Base-by-base conservation (phyloP, 129 eudicot species). In the Mikania micrantha region DNA sequence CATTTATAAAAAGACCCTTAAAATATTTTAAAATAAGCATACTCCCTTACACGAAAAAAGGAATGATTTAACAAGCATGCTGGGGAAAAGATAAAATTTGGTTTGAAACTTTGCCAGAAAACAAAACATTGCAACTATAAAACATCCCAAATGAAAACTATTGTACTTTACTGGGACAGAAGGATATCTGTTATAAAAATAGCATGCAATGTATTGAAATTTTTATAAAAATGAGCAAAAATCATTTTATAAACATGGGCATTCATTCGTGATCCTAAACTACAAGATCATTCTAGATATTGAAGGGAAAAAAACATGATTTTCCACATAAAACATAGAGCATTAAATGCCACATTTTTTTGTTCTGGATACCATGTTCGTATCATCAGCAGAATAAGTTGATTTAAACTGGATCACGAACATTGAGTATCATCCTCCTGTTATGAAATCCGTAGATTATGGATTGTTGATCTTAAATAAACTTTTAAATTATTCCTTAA, bases 341-440 rank as follows among this genome's bases (percentile, higher is more conserved):
- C 28, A 50, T 34, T 49, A 49, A 62, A 73, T 62, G 70, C 71
- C 63, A 49, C 64, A 35, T 16, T 24, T 45, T n/a, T 24, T 59
- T 68, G 62, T 58, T 75, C 15, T 19, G 1, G 64, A 76, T 68
- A 75, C 75, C 70, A 75, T 75, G 64, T 76, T 36, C 31, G 41
- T 68, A 68, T 60, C 42, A 35, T 76, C 69, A 12, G 61, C 22
- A 35, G 68, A 34, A 29, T 42, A 42, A 42, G 64, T 68, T 67
- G 74, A 49, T 68, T 60, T 31, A 45, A 66, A 42, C 63, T 35
- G 62, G 28, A 75, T 36, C 80, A 35, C 17, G 44, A 75, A 68
- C 75, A 75, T 19, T 60, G 56, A 58, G 39, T 52, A 48, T 60
- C 57, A 60, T 50, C 70, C 45, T 48, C 64, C 39, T 21, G 8